Evolutionary conservation across 1,284 basidiomycete species (phyloP).

Genomic region (Naganishia sp.): DNA sequence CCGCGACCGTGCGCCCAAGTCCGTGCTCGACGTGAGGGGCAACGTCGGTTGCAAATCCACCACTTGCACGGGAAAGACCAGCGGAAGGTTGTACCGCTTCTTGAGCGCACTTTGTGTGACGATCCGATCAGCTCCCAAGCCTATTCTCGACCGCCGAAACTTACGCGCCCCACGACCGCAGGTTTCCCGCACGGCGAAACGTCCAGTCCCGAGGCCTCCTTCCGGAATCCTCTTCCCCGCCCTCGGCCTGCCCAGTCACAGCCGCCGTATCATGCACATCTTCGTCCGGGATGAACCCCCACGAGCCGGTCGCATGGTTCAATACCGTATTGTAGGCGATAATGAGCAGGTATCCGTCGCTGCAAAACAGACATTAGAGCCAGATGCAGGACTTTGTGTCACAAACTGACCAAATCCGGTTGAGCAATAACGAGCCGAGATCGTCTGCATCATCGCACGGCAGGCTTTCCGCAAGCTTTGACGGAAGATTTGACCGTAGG

Average conservation of each 20-base stretch:
- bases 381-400: not conserved
- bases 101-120: constrained; percentile 43
- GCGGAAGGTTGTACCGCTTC: constrained; percentile 47
- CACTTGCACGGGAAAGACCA: constrained; percentile 19
- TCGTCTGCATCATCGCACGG: constrained; percentile 30
- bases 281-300: constrained; percentile 50
- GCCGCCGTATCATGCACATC: constrained; percentile 50
- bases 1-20: not conserved
- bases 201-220: constrained; percentile 47
- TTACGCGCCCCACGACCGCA: constrained; percentile 53
- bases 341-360: constrained; percentile 50
- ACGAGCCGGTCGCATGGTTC: constrained; percentile 42
- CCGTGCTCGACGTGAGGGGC: not conserved
- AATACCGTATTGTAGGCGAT: constrained; percentile 48
- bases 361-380: constrained; percentile 9
- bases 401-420: constrained; percentile 29
- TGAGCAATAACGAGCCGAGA: not conserved
- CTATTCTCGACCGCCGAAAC: constrained; percentile 29
- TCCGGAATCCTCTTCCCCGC: constrained; percentile 25
- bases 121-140: not conserved
- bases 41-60: constrained; percentile 14
- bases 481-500: constrained; percentile 42
- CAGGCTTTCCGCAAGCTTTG: constrained; percentile 38
- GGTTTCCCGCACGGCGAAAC: constrained; percentile 48
- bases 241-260: constrained; percentile 15